Conservation (phyloP, 1,139 yeast species). For the Pichia sp. region DNA sequence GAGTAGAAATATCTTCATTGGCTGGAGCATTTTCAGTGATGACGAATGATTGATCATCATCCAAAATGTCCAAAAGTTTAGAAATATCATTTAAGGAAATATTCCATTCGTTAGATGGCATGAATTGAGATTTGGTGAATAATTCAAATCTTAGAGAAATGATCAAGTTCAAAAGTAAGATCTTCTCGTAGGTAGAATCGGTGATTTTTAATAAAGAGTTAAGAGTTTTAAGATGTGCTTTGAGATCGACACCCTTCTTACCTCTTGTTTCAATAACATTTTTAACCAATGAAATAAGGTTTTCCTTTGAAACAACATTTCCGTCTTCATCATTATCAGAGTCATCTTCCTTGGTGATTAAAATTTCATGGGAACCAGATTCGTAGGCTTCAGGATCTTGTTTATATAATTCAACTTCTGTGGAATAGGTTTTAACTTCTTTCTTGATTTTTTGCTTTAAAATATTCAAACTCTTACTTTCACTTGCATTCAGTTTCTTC, state of each 20-base stretch:
- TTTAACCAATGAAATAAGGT: constrained; percentile 65
- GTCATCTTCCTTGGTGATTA: constrained; percentile 15
- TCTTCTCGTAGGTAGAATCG: constrained; percentile 61
- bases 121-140: constrained; percentile 54
- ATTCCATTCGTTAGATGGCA: constrained; percentile 83
- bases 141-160: constrained; percentile 86
- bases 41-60: constrained; percentile 53
- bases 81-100: constrained; percentile 55
- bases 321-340: constrained; percentile 24
- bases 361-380: constrained; percentile 24
- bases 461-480: constrained; percentile 82
- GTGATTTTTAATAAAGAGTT: constrained; percentile 54
- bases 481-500: constrained; percentile 75
- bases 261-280: constrained; percentile 86
- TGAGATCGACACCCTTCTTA: constrained; percentile 84
- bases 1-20: constrained; percentile 74
- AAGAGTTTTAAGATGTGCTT: constrained; percentile 66
- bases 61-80: constrained; percentile 59
- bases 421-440: constrained; percentile 59
- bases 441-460: constrained; percentile 85
- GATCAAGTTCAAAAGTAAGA: constrained; percentile 71
- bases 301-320: constrained; percentile 24
- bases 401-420: constrained; percentile 51
- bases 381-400: constrained; percentile 70
- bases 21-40: constrained; percentile 71